Base-by-base conservation (phyloP, 805 yeast genomes). In the Middelhovenomyces tepae region DNA sequence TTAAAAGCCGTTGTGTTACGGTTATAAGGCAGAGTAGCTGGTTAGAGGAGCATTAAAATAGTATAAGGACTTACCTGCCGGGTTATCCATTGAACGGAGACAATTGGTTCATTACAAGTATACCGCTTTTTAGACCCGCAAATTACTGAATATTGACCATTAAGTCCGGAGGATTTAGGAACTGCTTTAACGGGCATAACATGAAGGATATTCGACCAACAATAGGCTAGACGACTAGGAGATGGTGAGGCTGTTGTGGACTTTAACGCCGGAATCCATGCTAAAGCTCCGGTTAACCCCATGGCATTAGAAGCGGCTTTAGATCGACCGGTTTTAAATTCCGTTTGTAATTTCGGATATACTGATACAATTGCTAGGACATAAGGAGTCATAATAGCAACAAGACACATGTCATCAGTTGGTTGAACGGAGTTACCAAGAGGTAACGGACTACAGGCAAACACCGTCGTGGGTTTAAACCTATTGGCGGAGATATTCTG, bases 181-280 rank as follows among this genome's bases (percentile, higher is more conserved):
- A 43, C 39, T 13, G 43, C 35, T 3, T 51, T 54, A 2, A 78
- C 53, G 35, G 76, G 78, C 6, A 77, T 43, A 1, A 83, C 47
- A 0, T 75, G 72, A 34, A 82, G 45, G 5, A 64, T 60, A 38
- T 75, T 73, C n/a, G 72, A 62, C 80, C 85, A 80, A 23, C 81
- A 64, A 42, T 76, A 81, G 0, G 81, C 87, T 26, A 83, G 51
- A 38, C 65, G 56, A 8, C 21, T 18, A 10, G 29, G 32, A 4
- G 29, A 20, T 11, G 35, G 35, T 3, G 16, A 20, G 1, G 31
- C 31, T 0, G 20, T 25, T 7, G 26, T 21, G 8, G 31, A 17
- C 7, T 46, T 46, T 3, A 60, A 54, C 7, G 67, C 69, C 0
- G 91, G 91, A 43, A 62, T 76, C 91, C 89, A 79, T 10, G 69